A percentile compares a stretch with the other conserved stretches of the same genome.
Conservation (phyloP, 2,329 filamentous ascomycete species). For the Beauveria pseudobassiana region DNA sequence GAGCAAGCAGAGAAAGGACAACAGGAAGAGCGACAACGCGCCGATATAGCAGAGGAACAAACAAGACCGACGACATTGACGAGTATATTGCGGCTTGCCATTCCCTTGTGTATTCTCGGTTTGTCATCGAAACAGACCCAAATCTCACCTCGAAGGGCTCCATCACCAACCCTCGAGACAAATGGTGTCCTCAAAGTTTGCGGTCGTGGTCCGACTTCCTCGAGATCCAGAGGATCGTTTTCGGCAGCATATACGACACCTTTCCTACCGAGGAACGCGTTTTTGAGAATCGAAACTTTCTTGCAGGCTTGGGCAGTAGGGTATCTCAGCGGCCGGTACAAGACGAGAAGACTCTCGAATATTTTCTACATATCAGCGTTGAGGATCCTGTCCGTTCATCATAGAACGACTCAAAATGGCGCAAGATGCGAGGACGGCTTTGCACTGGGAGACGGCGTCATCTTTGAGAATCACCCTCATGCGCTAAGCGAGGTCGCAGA, state of each 20-base stretch:
- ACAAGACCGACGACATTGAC: not conserved
- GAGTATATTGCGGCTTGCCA: not conserved
- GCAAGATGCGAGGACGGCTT: slow-evolving; percentile 15
- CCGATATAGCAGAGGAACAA: not conserved
- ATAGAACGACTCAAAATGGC: slow-evolving; percentile 21
- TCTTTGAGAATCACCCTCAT: slow-evolving; percentile 25
- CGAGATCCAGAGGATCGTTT: not conserved
- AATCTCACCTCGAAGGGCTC: not conserved
- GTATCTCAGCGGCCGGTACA: slow-evolving; percentile 14
- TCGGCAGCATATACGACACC: no score
- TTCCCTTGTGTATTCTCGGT: not conserved
- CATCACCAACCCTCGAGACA: not conserved
- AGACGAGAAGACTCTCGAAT: slow-evolving; percentile 23
- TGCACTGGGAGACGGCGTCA: slow-evolving; percentile 21
- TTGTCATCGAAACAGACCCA: slow-evolving; percentile 15
- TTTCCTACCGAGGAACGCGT: no score
- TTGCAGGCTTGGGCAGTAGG: slow-evolving; percentile 16
- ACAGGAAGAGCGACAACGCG: no score
- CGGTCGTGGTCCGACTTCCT: not conserved
- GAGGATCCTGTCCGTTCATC: slow-evolving; percentile 24
- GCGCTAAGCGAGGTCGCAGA: slow-evolving; percentile 20
- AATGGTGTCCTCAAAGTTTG: not conserved
- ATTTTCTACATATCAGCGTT: slow-evolving; percentile 22
- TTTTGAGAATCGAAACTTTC: not conserved
- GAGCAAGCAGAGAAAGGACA: no score